Percentiles rank a stretch among this genome's conserved stretches.
phyloP scores from a whole-genome alignment of 148 eudicot species.

The Beta vulgaris region DNA sequence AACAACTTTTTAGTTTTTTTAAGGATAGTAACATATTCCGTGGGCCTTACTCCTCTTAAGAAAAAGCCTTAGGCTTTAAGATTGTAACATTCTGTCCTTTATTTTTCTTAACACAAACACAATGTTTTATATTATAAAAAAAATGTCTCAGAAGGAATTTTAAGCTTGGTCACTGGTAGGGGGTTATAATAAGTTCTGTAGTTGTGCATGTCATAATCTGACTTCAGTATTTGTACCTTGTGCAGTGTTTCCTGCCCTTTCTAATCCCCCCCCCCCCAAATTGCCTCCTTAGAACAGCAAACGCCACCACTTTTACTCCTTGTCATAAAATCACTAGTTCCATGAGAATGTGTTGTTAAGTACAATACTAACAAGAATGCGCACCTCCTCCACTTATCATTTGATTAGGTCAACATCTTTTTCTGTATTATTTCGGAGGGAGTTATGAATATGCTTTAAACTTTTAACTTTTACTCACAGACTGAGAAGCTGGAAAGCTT shows the following conservation, averaged over 20 bases:
- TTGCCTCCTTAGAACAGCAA: too few species aligned
- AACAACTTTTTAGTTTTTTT: background rate
- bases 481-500: constrained; percentile 55
- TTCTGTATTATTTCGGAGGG: background rate
- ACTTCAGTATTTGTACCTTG: background rate
- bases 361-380: background rate
- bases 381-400: background rate
- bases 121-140: background rate
- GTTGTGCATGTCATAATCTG: background rate
- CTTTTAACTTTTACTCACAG: constrained; percentile 28
- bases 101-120: too few species aligned
- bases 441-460: background rate
- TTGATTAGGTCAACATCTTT: background rate
- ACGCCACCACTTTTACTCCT: too few species aligned
- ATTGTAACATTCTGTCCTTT: background rate
- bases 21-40: background rate
- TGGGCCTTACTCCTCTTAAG: background rate
- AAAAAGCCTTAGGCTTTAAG: background rate
- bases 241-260: background rate
- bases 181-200: background rate
- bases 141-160: background rate
- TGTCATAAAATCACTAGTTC: too few species aligned
- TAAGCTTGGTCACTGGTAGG: background rate
- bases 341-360: too few species aligned
- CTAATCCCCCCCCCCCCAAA: background rate